Evolutionary conservation across 1,139 yeast species (phyloP).

Genomic region (Dujonia santamariae): DNA sequence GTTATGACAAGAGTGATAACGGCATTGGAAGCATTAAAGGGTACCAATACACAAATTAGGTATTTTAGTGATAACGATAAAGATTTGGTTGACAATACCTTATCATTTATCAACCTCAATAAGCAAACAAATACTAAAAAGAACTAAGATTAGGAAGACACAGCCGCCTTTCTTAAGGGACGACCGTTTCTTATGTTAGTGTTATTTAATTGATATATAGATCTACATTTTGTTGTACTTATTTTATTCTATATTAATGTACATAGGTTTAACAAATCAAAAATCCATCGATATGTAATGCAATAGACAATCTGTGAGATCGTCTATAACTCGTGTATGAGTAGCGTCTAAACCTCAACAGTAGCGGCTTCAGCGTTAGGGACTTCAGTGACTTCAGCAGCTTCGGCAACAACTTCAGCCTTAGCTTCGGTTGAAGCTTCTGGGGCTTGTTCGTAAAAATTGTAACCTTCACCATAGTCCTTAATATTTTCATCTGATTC

Average conservation of each 20-base stretch:
- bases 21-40: conserved; percentile 37
- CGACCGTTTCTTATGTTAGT: no score
- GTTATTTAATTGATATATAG: not conserved
- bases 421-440: not conserved
- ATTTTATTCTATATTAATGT: conserved; percentile 1
- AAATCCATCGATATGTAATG: no score
- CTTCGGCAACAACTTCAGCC: conserved; percentile 1
- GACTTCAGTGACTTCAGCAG: not conserved
- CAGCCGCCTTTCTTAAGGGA: not conserved
- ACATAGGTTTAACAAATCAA: not conserved
- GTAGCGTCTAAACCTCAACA: not conserved
- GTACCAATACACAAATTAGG: conserved; percentile 31
- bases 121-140: not conserved
- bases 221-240: not conserved
- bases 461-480: conserved; percentile 53
- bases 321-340: no score
- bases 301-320: no score
- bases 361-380: conserved; percentile 1
- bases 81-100: conserved; percentile 24
- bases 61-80: conserved; percentile 38
- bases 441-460: conserved; percentile 4
- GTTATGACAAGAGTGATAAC: conserved; percentile 47
- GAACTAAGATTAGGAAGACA: not conserved
- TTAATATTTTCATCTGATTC: conserved; percentile 38
- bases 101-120: not conserved